Evolutionary conservation across 495 filamentous ascomycete species (phyloP).

Genomic region (Talaromyces wortmannii): DNA sequence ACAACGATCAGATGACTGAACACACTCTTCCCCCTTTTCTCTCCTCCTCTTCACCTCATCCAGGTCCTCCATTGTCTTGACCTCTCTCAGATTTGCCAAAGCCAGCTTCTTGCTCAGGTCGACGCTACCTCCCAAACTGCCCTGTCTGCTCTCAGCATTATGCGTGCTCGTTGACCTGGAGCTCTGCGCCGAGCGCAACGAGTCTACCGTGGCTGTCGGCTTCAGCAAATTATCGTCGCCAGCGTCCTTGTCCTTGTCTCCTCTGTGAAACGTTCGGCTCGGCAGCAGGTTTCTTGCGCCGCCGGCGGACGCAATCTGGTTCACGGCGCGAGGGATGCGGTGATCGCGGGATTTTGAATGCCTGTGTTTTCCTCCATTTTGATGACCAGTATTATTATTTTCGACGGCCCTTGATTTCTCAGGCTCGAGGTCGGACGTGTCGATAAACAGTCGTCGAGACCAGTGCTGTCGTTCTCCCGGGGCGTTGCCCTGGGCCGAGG

Average conservation of each 20-base stretch:
- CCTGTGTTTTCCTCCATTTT: conserved; percentile 12
- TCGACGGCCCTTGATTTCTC: conserved; percentile 11
- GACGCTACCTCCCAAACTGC: conserved; percentile 22
- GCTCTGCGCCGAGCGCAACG: conserved; percentile 25
- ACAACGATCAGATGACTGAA: neutral
- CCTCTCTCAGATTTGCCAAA: conserved; percentile 22
- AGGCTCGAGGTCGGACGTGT: conserved; percentile 13
- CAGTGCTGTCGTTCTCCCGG: conserved; percentile 9
- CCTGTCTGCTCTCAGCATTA: conserved; percentile 16
- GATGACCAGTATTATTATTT: neutral
- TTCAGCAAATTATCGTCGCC: conserved; percentile 24
- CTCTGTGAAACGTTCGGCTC: conserved; percentile 13
- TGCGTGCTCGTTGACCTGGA: conserved; percentile 22
- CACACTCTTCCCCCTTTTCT: conserved; percentile 43
- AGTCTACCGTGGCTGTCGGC: conserved; percentile 20
- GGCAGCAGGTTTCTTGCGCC: conserved; percentile 27
- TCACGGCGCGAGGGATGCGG: conserved; percentile 31
- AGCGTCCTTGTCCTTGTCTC: conserved; percentile 25
- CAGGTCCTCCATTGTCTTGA: conserved; percentile 34
- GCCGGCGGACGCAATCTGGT: conserved; percentile 25
- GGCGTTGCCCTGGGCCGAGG: neutral
- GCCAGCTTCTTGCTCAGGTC: conserved; percentile 24
- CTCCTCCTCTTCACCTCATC: conserved; percentile 29
- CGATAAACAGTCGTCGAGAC: conserved; percentile 12
- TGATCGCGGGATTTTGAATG: conserved; percentile 31